Conservation (phyloP, 768 basidiomycete genomes). For the Kwoniella dejecticola region DNA sequence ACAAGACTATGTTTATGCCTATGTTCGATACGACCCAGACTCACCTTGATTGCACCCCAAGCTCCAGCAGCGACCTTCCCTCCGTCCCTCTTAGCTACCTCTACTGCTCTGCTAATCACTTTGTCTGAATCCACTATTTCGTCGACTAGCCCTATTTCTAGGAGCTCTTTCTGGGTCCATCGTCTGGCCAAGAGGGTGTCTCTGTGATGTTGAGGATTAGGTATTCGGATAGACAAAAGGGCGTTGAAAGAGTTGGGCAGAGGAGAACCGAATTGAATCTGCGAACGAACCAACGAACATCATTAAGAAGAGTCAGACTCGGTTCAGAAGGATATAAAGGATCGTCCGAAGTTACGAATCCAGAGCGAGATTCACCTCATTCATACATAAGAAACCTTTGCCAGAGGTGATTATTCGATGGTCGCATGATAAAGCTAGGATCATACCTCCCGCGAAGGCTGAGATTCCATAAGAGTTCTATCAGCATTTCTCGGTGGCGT, state of each 20-base stretch:
- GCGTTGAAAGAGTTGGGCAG: slow-evolving; percentile 73
- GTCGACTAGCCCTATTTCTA: slow-evolving; percentile 70
- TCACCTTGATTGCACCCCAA: slow-evolving; percentile 53
- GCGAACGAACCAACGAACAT: no score
- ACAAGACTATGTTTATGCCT: neutral
- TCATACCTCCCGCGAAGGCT: slow-evolving; percentile 80
- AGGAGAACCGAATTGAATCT: slow-evolving; percentile 75
- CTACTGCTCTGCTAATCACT: slow-evolving; percentile 35
- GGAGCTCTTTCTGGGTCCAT: slow-evolving; percentile 72
- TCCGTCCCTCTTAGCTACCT: slow-evolving; percentile 43
- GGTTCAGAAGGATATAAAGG: neutral
- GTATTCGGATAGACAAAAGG: slow-evolving; percentile 67
- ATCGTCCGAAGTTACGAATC: neutral
- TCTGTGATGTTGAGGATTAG: slow-evolving; percentile 64
- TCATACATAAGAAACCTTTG: slow-evolving; percentile 88
- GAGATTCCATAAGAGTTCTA: neutral
- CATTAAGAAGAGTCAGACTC: no score
- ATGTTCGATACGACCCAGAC: neutral
- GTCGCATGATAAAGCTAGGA: slow-evolving; percentile 78
- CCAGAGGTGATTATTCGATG: slow-evolving; percentile 87
- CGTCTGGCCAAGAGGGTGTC: slow-evolving; percentile 77
- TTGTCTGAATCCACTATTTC: slow-evolving; percentile 63
- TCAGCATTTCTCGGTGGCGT: no score
- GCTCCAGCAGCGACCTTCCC: slow-evolving; percentile 37
- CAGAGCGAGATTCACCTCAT: slow-evolving; percentile 80